phyloP scores from a whole-genome alignment of 2,329 filamentous ascomycete species.

The Penicillium sp. region DNA sequence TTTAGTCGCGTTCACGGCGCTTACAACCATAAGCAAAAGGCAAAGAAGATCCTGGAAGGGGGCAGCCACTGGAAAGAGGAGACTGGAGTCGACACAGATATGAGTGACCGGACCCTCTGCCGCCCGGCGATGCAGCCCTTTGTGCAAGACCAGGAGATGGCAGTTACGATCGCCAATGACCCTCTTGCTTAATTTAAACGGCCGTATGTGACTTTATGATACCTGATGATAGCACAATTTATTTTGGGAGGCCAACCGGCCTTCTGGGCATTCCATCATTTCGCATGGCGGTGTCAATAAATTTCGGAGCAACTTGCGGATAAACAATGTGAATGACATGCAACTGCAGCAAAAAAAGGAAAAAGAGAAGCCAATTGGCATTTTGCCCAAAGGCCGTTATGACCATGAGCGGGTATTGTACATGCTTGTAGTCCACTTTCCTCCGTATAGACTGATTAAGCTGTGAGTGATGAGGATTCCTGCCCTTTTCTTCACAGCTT shows the following conservation, averaged over 20 bases:
- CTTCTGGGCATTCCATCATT: background rate
- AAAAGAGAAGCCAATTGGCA: constrained; percentile 5
- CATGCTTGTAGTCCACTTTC: constrained; percentile 4
- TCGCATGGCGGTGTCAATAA: background rate
- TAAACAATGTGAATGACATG: background rate
- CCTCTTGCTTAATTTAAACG: constrained; percentile 17
- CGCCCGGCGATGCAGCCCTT: constrained; percentile 49
- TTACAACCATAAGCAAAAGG: constrained; percentile 44
- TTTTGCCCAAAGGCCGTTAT: constrained; percentile 2
- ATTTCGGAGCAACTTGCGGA: background rate
- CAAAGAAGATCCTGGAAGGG: constrained; percentile 42
- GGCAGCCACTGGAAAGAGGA: constrained; percentile 49
- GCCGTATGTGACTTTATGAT: background rate
- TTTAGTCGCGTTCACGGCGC: constrained; percentile 44
- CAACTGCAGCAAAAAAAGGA: background rate
- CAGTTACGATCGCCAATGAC: constrained; percentile 27
- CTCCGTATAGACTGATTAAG: background rate
- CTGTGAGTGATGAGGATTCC: constrained; percentile 1
- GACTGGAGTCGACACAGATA: constrained; percentile 52
- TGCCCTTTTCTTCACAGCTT: background rate
- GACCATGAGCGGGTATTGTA: constrained; percentile 10
- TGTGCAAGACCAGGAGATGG: constrained; percentile 50
- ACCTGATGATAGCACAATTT: background rate
- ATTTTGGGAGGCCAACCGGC: background rate
- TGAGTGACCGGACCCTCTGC: constrained; percentile 50